Conservation (phyloP, 2,329 filamentous ascomycete genomes). For the Neophaeococcomyces aloes region DNA sequence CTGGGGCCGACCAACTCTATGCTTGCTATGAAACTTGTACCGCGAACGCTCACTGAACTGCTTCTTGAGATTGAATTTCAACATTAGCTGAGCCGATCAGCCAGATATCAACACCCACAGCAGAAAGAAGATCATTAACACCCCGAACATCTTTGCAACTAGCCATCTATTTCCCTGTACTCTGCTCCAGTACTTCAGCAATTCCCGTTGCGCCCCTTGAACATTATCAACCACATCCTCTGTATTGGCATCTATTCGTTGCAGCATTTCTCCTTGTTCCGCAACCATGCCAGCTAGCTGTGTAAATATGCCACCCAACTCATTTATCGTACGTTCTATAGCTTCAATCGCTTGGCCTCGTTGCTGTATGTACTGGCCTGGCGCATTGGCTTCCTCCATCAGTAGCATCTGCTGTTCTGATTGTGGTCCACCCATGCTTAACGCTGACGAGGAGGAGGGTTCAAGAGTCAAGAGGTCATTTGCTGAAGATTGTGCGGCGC, state of each 20-base stretch:
- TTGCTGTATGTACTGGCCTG: constrained; percentile 84
- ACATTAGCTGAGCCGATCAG: constrained; percentile 8
- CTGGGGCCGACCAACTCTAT: too few relatives aligned
- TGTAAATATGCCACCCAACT: constrained; percentile 84
- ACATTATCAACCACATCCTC: constrained; percentile 98
- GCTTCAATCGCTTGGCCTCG: constrained; percentile 92
- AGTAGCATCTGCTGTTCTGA: constrained; percentile 80
- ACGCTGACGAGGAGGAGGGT: constrained; percentile 45
- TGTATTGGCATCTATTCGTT: constrained; percentile 80
- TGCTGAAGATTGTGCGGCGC: constrained; percentile 47
- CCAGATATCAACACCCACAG: constrained; percentile 56
- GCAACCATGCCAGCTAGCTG: constrained; percentile 94
- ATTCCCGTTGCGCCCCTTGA: constrained; percentile 84
- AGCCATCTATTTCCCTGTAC: constrained; percentile 94
- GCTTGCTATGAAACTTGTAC: too few relatives aligned
- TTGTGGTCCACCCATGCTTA: constrained; percentile 41
- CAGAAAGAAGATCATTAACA: constrained; percentile 80
- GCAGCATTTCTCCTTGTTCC: constrained; percentile 95
- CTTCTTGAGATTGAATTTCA: too few relatives aligned
- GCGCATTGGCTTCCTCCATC: constrained; percentile 83
- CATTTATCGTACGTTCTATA: constrained; percentile 88
- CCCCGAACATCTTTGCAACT: constrained; percentile 69
- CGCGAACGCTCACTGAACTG: too few relatives aligned
- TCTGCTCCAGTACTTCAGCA: constrained; percentile 93
- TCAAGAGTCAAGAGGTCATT: constrained; percentile 73